phyloP scores from a whole-genome alignment of 495 filamentous ascomycete genomes.

The Lepraria neglecta region DNA sequence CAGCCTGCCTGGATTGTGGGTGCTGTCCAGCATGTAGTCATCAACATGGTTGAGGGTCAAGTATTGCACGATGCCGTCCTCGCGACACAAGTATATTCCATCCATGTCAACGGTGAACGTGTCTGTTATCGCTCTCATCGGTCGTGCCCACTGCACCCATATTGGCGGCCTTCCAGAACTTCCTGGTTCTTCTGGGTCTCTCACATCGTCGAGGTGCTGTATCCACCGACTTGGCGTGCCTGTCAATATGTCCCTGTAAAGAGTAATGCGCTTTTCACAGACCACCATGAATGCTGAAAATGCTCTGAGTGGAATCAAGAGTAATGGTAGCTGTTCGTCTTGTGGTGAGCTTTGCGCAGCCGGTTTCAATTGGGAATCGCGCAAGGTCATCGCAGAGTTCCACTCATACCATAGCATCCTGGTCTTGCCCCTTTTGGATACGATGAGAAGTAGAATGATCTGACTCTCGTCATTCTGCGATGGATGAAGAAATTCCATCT shows the following conservation, averaged over 20 bases:
- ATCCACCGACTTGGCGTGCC: slow-evolving; percentile 37
- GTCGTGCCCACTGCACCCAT: slow-evolving; percentile 66
- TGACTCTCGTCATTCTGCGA: slow-evolving; percentile 51
- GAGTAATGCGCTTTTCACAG: slow-evolving; percentile 49
- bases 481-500: slow-evolving; percentile 83
- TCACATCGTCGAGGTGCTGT: slow-evolving; percentile 33
- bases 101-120: slow-evolving; percentile 43
- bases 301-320: slow-evolving; percentile 63
- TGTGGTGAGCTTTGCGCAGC: slow-evolving; percentile 47
- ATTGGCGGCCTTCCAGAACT: slow-evolving; percentile 30
- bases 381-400: slow-evolving; percentile 44
- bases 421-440: slow-evolving; percentile 53
- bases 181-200: slow-evolving; percentile 27
- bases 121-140: slow-evolving; percentile 44
- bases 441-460: slow-evolving; percentile 68
- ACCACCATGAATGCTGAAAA: slow-evolving; percentile 59
- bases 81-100: slow-evolving; percentile 64
- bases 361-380: slow-evolving; percentile 37
- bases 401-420: slow-evolving; percentile 70
- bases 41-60: slow-evolving; percentile 19
- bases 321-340: slow-evolving; percentile 56
- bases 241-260: slow-evolving; percentile 53
- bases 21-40: slow-evolving; percentile 37
- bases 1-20: slow-evolving; percentile 51
- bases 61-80: slow-evolving; percentile 61